Evolutionary conservation across 768 basidiomycete species (phyloP), one percentile per base, ranked within the genome.

Genomic region (Hebeloma cylindrosporum): DNA sequence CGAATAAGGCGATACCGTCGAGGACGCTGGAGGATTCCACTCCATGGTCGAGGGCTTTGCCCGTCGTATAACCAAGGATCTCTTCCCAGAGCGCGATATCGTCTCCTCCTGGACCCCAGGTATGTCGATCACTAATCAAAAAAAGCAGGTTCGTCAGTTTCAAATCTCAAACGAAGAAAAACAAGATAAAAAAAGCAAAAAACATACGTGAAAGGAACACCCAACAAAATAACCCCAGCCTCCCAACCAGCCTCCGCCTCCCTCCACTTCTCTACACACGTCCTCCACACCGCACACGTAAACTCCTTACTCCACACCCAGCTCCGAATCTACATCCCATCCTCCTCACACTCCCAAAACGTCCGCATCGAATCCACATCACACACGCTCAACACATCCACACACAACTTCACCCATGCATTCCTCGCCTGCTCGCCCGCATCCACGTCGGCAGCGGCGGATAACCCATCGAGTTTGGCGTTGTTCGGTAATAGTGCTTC

Each of bases 141-240:
- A 29, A 33, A 9, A 32, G 1, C 46, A 43, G n/a, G n/a, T n/a
- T n/a, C n/a, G n/a, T n/a, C n/a, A 32, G 7, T 46, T 26, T 5
- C 2, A 43, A 44, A 38, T 36, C 17, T 29, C 9, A 7, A 25
- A 17, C 10, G 14, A 3, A 9, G n/a, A 36, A 43, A 8, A 18
- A n/a, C n/a, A 10, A 22, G 21, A 13, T n/a, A 3, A 14, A 34
- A 21, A 32, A 21, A 17, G 37, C 27, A 34, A 37, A 38, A 41
- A 16, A 73, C 77, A 60, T 58, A 81, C 82, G 68, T 64, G 53
- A 88, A 90, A 5, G 87, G 88, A 39, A 79, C 69, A 21, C 72
- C 72, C 20, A 85, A 68, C 17, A 88, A 68, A 16, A 75, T 58
- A 11, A 75, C 62, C 14, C 73, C 73, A 10, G 74, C 72, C 47